Evolutionary conservation across 2,329 filamentous ascomycete genomes (phyloP).

Genomic region (Aspergillus ruber): DNA sequence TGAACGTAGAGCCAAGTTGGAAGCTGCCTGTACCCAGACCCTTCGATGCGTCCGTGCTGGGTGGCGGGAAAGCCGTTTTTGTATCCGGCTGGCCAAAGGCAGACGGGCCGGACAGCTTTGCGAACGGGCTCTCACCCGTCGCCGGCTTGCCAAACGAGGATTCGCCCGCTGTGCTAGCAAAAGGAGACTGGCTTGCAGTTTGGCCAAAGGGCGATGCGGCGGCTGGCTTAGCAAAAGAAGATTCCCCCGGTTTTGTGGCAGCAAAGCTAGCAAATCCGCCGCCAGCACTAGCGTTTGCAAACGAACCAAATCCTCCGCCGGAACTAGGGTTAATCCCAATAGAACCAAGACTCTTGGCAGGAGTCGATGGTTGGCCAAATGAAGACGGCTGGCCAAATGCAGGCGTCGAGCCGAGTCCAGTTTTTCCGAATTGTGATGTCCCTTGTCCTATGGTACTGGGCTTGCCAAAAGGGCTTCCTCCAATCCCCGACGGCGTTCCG

Average conservation of each 20-base stretch:
- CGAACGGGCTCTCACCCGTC: constrained; percentile 19
- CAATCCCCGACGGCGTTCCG: constrained; percentile 19
- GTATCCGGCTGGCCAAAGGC: constrained; percentile 23
- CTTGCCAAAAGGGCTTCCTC: constrained; percentile 32
- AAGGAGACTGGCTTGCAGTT: constrained; percentile 19
- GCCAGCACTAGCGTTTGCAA: constrained; percentile 22
- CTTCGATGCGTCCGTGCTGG: constrained; percentile 21
- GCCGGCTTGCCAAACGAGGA: constrained; percentile 16
- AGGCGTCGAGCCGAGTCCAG: constrained; percentile 21
- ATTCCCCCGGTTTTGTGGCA: constrained; percentile 16
- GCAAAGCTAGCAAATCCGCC: constrained; percentile 17
- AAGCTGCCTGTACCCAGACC: constrained; percentile 28
- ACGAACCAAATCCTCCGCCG: constrained; percentile 30
- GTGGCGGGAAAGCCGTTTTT: constrained; percentile 21
- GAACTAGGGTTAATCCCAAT: constrained; percentile 9
- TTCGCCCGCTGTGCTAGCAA: constrained; percentile 17
- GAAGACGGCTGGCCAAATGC: constrained; percentile 27
- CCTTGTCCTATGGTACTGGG: constrained; percentile 26
- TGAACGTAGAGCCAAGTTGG: constrained; percentile 39
- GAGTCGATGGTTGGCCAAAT: constrained; percentile 28
- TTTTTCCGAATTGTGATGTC: constrained; percentile 28
- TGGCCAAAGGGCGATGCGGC: constrained; percentile 23
- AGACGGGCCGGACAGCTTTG: constrained; percentile 22
- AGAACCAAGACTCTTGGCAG: constrained; percentile 17
- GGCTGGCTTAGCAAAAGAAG: constrained; percentile 16